These are phyloP conservation scores for Microcera coccophila DNA, from an alignment of 2,329 filamentous ascomycete genomes.

Conservation along the genomic window DNA sequence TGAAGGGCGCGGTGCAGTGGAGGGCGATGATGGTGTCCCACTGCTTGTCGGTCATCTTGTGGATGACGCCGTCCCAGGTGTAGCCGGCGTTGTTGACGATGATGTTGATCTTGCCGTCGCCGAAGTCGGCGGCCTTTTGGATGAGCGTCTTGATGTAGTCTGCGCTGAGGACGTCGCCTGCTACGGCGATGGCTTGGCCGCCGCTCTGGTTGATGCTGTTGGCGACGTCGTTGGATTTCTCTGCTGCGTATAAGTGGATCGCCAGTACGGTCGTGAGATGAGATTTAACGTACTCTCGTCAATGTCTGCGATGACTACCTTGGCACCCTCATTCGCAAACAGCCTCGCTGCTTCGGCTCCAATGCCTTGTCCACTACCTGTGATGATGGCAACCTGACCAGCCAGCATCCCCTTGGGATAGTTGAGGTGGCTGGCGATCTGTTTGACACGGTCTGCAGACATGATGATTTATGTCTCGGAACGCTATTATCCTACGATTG, in stretches of 20 bases:
- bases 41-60: constrained; percentile 89
- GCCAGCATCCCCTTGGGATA: constrained; percentile 75
- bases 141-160: constrained; percentile 70
- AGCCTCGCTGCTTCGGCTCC: constrained; percentile 77
- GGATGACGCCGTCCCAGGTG: constrained; percentile 89
- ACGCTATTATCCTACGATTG: no score
- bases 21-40: constrained; percentile 84
- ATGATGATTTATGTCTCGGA: constrained; percentile 32
- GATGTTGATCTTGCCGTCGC: constrained; percentile 82
- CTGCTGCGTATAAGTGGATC: constrained; percentile 35
- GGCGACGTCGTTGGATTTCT: constrained; percentile 65
- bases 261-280: background rate
- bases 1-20: constrained; percentile 83
- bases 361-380: constrained; percentile 81
- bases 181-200: constrained; percentile 66
- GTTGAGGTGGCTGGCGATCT: constrained; percentile 76
- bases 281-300: constrained; percentile 56
- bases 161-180: constrained; percentile 71
- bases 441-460: constrained; percentile 57
- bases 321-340: constrained; percentile 85
- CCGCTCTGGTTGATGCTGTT: constrained; percentile 64
- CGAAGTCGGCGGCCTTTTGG: constrained; percentile 71
- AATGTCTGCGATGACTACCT: constrained; percentile 79
- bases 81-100: constrained; percentile 90
- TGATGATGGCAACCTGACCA: constrained; percentile 83